phyloP scores from a whole-genome alignment of 306 rosid species.

The Trifolium fragiferum region DNA sequence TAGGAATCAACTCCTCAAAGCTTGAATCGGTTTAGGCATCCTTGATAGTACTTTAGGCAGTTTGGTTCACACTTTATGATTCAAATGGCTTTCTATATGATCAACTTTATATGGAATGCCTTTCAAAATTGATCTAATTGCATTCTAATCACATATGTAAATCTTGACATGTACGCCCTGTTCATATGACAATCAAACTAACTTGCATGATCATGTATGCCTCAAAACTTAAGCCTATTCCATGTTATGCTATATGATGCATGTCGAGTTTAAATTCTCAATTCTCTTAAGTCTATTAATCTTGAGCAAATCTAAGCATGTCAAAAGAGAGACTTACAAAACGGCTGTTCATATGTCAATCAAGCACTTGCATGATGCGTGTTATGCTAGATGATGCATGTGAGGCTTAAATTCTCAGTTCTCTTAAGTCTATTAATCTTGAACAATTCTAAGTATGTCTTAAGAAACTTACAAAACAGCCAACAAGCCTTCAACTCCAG shows the following conservation, averaged over 20 bases:
- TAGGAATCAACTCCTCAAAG: neutral
- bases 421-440: neutral
- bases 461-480: neutral
- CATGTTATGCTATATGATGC: neutral
- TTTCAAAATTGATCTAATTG: neutral
- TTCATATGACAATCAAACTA: neutral
- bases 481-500: neutral
- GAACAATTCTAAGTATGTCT: neutral
- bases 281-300: neutral
- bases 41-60: neutral
- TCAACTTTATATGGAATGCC: neutral
- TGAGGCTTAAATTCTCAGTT: neutral
- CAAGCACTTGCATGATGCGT: slow-evolving; percentile 7
- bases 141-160: neutral
- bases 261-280: neutral
- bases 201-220: slow-evolving; percentile 14
- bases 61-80: neutral
- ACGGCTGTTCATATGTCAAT: neutral
- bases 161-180: neutral
- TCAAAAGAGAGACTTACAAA: neutral
- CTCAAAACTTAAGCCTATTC: slow-evolving; percentile 1
- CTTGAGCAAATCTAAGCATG: slow-evolving; percentile 1
- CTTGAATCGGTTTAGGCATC: neutral
- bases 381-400: neutral
- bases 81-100: neutral